Evolutionary conservation across 2,329 filamentous ascomycete genomes (phyloP).

Genomic region (Aspergillus brasiliensis): DNA sequence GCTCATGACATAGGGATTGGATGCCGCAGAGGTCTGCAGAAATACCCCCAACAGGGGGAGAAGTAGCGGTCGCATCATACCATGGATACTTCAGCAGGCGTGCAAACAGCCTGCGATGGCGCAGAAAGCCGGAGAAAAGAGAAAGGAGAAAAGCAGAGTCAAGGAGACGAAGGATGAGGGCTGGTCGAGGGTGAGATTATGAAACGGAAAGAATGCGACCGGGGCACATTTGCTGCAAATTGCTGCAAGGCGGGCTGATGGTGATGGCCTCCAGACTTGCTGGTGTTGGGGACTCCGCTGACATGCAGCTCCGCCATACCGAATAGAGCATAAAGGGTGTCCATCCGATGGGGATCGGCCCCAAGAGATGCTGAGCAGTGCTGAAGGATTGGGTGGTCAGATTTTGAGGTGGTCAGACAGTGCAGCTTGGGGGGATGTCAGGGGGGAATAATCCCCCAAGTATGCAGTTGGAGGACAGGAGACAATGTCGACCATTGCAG

Average conservation of each 20-base stretch:
- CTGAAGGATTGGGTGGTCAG: no score
- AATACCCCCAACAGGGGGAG: conserved; percentile 5
- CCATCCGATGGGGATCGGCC: background rate
- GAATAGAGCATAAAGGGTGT: background rate
- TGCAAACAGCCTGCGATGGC: background rate
- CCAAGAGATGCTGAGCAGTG: background rate
- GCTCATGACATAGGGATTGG: conserved; percentile 14
- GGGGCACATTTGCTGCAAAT: no score
- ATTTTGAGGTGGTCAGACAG: no score
- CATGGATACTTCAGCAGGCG: background rate
- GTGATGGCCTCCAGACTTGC: background rate
- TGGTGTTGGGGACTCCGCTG: background rate
- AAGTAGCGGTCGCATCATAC: conserved; percentile 4
- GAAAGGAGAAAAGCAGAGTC: background rate
- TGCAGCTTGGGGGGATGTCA: no score
- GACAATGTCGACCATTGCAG: no score
- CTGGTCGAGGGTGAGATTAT: background rate
- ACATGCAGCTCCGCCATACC: background rate
- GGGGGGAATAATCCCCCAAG: no score
- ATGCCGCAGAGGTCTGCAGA: conserved; percentile 1
- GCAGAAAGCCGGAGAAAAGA: background rate
- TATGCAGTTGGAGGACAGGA: no score
- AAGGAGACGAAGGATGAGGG: background rate
- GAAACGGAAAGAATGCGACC: background rate
- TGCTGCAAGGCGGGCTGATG: background rate